Percentiles rank a stretch among this genome's conserved stretches.
phyloP scores from a whole-genome alignment of 331 rosid species.

The Telfairia occidentalis region DNA sequence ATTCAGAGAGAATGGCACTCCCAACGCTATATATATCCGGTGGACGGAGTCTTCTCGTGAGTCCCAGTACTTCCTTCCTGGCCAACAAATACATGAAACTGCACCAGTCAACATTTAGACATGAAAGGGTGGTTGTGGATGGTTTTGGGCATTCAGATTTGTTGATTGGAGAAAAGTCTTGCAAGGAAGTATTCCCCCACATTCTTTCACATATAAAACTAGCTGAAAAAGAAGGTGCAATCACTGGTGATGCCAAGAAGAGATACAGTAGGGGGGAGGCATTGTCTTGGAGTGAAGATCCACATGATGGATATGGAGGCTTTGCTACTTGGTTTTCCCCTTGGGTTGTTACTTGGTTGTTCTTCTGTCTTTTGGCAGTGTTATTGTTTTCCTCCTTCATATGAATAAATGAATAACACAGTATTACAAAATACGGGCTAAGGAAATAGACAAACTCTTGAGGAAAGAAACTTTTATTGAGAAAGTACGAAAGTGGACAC shows the following conservation, averaged over 20 bases:
- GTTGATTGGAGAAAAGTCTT: slow-evolving; percentile 27
- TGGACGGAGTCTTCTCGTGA: slow-evolving; percentile 19
- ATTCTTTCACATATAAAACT: slow-evolving; percentile 18
- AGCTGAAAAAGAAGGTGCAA: slow-evolving; percentile 7
- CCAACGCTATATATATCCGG: slow-evolving; percentile 22
- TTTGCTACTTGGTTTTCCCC: slow-evolving; percentile 26
- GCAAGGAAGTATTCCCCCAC: slow-evolving; percentile 23
- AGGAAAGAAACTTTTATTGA: too few species aligned
- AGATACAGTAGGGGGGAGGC: slow-evolving; percentile 16
- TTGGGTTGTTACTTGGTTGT: slow-evolving; percentile 3
- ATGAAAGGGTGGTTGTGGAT: slow-evolving; percentile 27
- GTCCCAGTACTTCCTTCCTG: slow-evolving; percentile 24
- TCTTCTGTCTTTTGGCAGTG: not conserved
- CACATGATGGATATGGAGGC: slow-evolving; percentile 12
- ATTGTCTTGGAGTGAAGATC: slow-evolving; percentile 22
- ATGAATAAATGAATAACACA: too few species aligned
- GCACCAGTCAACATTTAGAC: slow-evolving; percentile 21
- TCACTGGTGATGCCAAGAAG: not conserved
- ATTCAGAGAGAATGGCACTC: slow-evolving; percentile 25
- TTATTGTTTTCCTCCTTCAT: not conserved
- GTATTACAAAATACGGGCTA: too few species aligned
- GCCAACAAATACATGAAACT: slow-evolving; percentile 29
- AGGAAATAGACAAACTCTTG: too few species aligned
- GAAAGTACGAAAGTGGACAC: too few species aligned
- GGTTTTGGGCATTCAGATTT: slow-evolving; percentile 30